These are phyloP conservation scores for Nyssa sinensis DNA, from an alignment of 148 eudicot genomes.

Conservation along the genomic window DNA sequence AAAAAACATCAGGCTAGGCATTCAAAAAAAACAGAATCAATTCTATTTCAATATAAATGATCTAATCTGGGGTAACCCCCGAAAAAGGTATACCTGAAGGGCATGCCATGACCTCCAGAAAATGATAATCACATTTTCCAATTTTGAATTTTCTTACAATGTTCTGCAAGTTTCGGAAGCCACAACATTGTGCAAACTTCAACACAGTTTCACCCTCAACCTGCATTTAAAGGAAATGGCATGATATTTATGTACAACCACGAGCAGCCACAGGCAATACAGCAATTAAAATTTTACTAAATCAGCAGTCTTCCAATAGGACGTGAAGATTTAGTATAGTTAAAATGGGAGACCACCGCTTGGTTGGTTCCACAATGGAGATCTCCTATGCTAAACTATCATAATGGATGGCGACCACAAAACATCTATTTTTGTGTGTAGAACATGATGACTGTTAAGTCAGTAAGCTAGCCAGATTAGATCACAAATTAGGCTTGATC, in stretches of 20 bases:
- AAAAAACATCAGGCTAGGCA: neutral
- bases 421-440: too few relatives aligned
- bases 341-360: neutral
- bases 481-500: too few relatives aligned
- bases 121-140: constrained; percentile 90
- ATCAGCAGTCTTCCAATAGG: neutral
- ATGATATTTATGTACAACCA: neutral
- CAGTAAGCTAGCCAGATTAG: too few relatives aligned
- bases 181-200: constrained; percentile 92
- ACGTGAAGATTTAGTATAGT: neutral
- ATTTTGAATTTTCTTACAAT: constrained; percentile 78
- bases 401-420: too few relatives aligned
- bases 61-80: neutral
- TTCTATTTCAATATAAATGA: neutral
- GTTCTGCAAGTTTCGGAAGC: constrained; percentile 90
- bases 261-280: neutral
- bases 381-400: too few relatives aligned
- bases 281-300: neutral
- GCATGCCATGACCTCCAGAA: constrained; percentile 97
- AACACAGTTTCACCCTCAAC: constrained; percentile 73
- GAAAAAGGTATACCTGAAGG: constrained; percentile 71
- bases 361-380: neutral
- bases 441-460: too few relatives aligned
- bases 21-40: neutral
- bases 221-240: constrained; percentile 41